Evolutionary conservation across 169 alveolate genomes (phyloP), one percentile per base, ranked within the genome.

Genomic region (Perkinsus marinus): DNA sequence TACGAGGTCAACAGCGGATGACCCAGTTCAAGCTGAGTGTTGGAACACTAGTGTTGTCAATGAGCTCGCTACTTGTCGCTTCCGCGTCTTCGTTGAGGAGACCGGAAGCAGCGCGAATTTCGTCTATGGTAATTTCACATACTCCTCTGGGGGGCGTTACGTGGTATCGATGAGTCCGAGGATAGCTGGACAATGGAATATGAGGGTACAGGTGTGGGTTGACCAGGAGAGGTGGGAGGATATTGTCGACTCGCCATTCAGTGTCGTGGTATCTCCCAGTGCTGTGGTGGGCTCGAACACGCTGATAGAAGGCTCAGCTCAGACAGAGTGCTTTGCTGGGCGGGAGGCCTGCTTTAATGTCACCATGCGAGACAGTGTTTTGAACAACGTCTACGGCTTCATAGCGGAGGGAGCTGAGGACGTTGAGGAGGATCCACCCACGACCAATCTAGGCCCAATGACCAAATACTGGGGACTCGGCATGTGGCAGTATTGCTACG

Each of bases 371-470:
- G 91, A 90, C 39, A 90, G 10, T 22, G 79, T 57, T 7, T 16
- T 57, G 5, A 90, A 90, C 37, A 90, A 90, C 91, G 57, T 39
- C 39, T 47, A 43, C 30, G 57, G 69, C 6, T 34, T 39, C 41
- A 22, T 90, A 13, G 43, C 91, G 39, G 91, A 90, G 69, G 91
- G 91, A 5, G 79, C 79, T 57, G 79, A 90, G 91, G 91, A 90
- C 34, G 91, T 90, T 41, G 79, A 57, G 79, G 79, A 57, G 9
- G 79, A 57, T 16, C 79, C 79, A 13, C 79, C 79, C 39, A 90
- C 91, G 43, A 37, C 69, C 39, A 43, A 57, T 17, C 91, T 47
- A 0, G 91, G 57, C 39, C 22, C 57, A 13, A 43, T 90, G 43
- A 39, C 79, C 30, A 39, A 90, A 39, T 43, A 90, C 69, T 39